These are phyloP conservation scores for Solanum appendiculatum DNA, from an alignment of 257 asterid genomes.

Conservation along the genomic window DNA sequence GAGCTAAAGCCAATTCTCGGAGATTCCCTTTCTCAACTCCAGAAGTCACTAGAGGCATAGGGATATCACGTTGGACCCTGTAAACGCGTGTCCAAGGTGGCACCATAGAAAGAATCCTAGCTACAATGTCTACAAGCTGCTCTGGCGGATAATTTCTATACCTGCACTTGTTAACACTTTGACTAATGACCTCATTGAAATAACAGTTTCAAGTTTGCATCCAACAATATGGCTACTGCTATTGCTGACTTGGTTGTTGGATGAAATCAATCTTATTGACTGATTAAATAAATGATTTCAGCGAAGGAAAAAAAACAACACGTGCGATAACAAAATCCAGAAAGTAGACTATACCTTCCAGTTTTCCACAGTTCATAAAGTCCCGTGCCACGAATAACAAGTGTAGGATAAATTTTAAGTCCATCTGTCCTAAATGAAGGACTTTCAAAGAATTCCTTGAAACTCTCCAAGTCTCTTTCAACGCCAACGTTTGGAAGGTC, in stretches of 20 bases:
- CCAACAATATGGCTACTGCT: neutral
- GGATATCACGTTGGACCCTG: slow-evolving; percentile 97
- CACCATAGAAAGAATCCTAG: slow-evolving; percentile 89
- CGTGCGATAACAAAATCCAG: neutral
- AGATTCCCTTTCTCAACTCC: slow-evolving; percentile 99
- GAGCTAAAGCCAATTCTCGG: slow-evolving; percentile 90
- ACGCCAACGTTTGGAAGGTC: slow-evolving; percentile 99
- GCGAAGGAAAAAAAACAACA: neutral
- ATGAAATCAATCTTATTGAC: neutral
- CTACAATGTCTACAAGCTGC: slow-evolving; percentile 97
- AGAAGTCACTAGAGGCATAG: slow-evolving; percentile 97
- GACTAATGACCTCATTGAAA: neutral
- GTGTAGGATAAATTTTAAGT: slow-evolving; percentile 92
- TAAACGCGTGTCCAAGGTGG: slow-evolving; percentile 99
- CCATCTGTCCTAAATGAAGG: slow-evolving; percentile 95
- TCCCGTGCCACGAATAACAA: slow-evolving; percentile 98
- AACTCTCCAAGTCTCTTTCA: slow-evolving; percentile 97
- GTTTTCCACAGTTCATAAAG: slow-evolving; percentile 99
- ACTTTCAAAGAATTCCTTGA: slow-evolving; percentile 94
- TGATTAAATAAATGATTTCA: neutral
- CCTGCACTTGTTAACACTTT: slow-evolving; percentile 24
- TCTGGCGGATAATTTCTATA: slow-evolving; percentile 96
- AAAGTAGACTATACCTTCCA: slow-evolving; percentile 49
- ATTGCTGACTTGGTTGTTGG: neutral
- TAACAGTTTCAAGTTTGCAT: neutral